Conservation (phyloP, 352 stramenopile species). For the Peronosclerospora sorghi region DNA sequence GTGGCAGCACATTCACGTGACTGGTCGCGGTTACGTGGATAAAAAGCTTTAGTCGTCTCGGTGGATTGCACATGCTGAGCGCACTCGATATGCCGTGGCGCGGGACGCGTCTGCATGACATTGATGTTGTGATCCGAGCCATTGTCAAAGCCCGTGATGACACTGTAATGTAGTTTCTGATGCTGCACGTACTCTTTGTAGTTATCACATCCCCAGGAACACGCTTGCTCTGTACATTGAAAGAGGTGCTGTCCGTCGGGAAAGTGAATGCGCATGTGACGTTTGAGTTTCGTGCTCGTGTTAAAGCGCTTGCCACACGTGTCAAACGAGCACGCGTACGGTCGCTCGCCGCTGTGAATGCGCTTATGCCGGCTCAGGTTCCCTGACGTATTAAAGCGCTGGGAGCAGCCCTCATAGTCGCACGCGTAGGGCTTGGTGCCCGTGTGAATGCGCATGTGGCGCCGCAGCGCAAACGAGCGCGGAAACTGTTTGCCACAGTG, state of each 20-base stretch:
- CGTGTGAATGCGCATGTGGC: conserved; percentile 80
- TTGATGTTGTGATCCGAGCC: background rate
- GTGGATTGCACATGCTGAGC: conserved; percentile 2
- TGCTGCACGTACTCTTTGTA: conserved; percentile 78
- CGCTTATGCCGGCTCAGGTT: conserved; percentile 82
- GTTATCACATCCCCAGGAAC: conserved; percentile 58
- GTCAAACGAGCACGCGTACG: conserved; percentile 68
- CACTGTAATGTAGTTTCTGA: conserved; percentile 40
- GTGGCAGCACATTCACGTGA: background rate
- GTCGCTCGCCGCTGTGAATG: conserved; percentile 76
- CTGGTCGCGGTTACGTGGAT: conserved; percentile 22
- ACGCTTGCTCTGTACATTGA: conserved; percentile 36
- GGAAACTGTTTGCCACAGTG: conserved; percentile 82
- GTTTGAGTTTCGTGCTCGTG: conserved; percentile 84
- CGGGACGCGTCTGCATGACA: conserved; percentile 1
- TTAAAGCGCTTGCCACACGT: conserved; percentile 81
- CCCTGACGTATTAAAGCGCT: conserved; percentile 81
- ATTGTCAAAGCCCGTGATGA: conserved; percentile 16
- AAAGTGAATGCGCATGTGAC: conserved; percentile 83
- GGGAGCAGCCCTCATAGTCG: conserved; percentile 57
- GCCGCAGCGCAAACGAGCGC: conserved; percentile 67
- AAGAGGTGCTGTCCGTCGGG: conserved; percentile 68
- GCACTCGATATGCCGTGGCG: conserved; percentile 9
- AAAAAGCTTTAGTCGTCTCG: conserved; percentile 15
- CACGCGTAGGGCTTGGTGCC: conserved; percentile 75